Evolutionary conservation across 2,329 filamentous ascomycete genomes (phyloP).

Genomic region (Gnomoniopsis smithogilvyi): DNA sequence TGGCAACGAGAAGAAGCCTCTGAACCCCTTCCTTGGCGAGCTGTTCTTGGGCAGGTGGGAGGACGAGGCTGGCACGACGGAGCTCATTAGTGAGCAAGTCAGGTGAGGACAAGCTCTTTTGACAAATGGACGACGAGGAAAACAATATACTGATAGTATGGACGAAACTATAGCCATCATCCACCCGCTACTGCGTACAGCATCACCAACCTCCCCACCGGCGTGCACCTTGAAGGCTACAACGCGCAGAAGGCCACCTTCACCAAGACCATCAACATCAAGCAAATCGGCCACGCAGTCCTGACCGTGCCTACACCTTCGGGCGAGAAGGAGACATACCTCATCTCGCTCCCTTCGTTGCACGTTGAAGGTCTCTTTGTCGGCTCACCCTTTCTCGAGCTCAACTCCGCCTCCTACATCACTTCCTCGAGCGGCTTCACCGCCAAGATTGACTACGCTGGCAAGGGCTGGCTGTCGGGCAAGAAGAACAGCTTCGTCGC

Average conservation of each 20-base stretch:
- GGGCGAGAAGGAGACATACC: constrained; percentile 63
- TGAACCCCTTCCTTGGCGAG: constrained; percentile 95
- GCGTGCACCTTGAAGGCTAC: constrained; percentile 79
- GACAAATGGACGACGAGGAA: not conserved
- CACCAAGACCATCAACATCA: constrained; percentile 88
- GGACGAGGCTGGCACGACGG: constrained; percentile 75
- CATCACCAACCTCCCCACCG: constrained; percentile 82
- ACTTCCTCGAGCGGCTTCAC: constrained; percentile 83
- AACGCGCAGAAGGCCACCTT: constrained; percentile 97
- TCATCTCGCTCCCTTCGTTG: constrained; percentile 86
- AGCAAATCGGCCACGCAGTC: constrained; percentile 88
- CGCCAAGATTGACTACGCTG: constrained; percentile 86
- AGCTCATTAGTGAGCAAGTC: constrained; percentile 91
- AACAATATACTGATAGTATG: not conserved
- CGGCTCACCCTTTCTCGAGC: constrained; percentile 83
- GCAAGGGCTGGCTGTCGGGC: constrained; percentile 90
- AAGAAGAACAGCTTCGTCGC: constrained; percentile 93
- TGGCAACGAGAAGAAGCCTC: constrained; percentile 94
- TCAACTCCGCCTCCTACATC: constrained; percentile 83
- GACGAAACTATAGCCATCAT: constrained; percentile 63
- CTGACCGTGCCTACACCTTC: constrained; percentile 62
- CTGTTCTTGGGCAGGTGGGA: constrained; percentile 91
- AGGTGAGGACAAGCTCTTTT: constrained; percentile 43
- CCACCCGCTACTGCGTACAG: constrained; percentile 92
- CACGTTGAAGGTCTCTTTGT: constrained; percentile 94